Evolutionary conservation across 805 yeast species (phyloP).

Genomic region (Myxozyma vanderwaltii): DNA sequence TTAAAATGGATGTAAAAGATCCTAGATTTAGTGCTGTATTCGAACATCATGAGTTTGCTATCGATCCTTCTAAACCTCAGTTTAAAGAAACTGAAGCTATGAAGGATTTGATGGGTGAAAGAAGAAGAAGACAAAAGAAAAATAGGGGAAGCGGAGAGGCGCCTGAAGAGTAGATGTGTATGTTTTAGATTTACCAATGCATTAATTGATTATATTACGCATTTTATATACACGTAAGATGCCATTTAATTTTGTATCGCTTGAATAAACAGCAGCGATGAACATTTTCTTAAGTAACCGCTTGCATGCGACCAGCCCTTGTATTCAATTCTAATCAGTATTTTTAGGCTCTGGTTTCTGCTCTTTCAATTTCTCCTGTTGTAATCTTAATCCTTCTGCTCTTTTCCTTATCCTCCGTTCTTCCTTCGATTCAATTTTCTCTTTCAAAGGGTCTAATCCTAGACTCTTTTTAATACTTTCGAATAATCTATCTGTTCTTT

Average conservation of each 20-base stretch:
- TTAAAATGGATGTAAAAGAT: slow-evolving; percentile 74
- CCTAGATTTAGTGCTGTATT: slow-evolving; percentile 82
- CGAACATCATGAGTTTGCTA: slow-evolving; percentile 86
- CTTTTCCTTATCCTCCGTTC: slow-evolving; percentile 24
- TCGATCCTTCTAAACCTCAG: slow-evolving; percentile 91
- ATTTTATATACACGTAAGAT: no score
- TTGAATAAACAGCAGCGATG: no score
- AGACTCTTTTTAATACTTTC: slow-evolving; percentile 10
- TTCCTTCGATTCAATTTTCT: slow-evolving; percentile 17
- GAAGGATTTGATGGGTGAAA: slow-evolving; percentile 77
- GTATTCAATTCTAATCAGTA: background rate
- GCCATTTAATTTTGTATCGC: no score
- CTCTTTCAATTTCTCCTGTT: slow-evolving; percentile 10
- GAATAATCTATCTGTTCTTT: slow-evolving; percentile 48
- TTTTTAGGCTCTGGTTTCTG: background rate
- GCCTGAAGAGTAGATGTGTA: slow-evolving; percentile 4
- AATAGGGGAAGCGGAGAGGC: background rate
- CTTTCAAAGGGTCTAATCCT: background rate
- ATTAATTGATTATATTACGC: no score
- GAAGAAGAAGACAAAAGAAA: slow-evolving; percentile 45
- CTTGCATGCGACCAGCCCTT: no score
- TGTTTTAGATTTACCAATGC: no score
- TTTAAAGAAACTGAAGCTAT: slow-evolving; percentile 85
- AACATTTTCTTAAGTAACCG: no score
- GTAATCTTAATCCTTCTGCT: slow-evolving; percentile 22